phyloP scores from a whole-genome alignment of 2,329 filamentous ascomycete genomes.

The Aspergillus quadrilineatus region DNA sequence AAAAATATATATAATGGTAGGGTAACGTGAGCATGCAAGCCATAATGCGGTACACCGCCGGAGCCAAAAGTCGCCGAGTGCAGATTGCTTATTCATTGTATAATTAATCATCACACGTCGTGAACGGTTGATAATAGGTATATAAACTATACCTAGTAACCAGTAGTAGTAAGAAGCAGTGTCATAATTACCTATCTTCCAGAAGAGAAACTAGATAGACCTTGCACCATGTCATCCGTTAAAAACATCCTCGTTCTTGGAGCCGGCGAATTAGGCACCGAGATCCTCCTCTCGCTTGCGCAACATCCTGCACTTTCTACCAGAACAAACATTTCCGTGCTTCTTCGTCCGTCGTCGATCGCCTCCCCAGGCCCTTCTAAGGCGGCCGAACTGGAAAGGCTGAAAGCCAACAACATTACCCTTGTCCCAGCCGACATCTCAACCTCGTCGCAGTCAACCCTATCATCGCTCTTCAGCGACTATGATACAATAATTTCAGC shows the following conservation, averaged over 20 bases:
- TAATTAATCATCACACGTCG: not conserved
- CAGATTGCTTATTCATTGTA: not conserved
- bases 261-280: conserved; percentile 64
- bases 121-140: too few species aligned
- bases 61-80: not conserved
- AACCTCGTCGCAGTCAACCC: conserved; percentile 25
- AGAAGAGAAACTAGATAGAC: not conserved
- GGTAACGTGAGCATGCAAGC: too few species aligned
- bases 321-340: conserved; percentile 48
- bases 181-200: not conserved
- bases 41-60: too few species aligned
- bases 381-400: not conserved
- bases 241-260: conserved; percentile 59
- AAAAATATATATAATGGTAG: too few species aligned
- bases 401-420: conserved; percentile 27
- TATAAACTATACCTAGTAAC: too few species aligned
- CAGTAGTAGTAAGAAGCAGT: too few species aligned
- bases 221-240: not conserved
- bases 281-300: conserved; percentile 54
- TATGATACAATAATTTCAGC: conserved; percentile 55
- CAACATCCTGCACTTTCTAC: conserved; percentile 43
- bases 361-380: conserved; percentile 21
- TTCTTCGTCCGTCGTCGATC: conserved; percentile 54
- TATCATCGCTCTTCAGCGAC: conserved; percentile 45
- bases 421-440: conserved; percentile 50